These are phyloP conservation scores for Opeltia flavorubescens DNA, from an alignment of 495 filamentous ascomycete species.

Conservation along the genomic window DNA sequence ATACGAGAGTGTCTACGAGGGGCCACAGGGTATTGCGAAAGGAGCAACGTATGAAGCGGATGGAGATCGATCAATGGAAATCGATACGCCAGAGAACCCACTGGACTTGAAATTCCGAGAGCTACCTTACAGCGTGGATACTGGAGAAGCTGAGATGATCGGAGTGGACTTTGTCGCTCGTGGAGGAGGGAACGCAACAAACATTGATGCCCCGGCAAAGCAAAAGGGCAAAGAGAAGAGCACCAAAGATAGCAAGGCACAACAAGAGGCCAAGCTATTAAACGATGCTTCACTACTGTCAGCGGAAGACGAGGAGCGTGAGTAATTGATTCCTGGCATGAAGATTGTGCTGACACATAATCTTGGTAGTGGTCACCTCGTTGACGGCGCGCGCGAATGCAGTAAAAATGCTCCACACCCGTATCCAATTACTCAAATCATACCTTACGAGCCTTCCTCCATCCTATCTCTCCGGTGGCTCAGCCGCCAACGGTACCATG, in stretches of 20 bases:
- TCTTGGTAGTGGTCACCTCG: conserved; percentile 40
- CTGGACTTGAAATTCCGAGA: conserved; percentile 63
- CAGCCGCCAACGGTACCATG: conserved; percentile 23
- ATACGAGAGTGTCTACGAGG: conserved; percentile 74
- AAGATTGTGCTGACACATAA: conserved; percentile 8
- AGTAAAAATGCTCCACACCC: conserved; percentile 75
- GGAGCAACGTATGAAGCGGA: conserved; percentile 32
- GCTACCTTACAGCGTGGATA: conserved; percentile 77
- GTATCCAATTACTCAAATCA: conserved; percentile 64
- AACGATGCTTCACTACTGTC: conserved; percentile 42
- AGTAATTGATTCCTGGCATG: conserved; percentile 8
- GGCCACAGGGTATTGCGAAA: conserved; percentile 25
- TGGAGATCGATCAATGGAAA: conserved; percentile 57
- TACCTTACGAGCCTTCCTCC: conserved; percentile 66
- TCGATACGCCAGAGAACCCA: conserved; percentile 44
- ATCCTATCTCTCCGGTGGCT: conserved; percentile 32
- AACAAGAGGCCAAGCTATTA: conserved; percentile 22
- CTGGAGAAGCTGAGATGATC: conserved; percentile 95
- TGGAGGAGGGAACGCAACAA: conserved; percentile 63
- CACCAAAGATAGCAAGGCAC: conserved; percentile 25
- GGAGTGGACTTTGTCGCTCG: conserved; percentile 80
- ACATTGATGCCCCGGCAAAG: conserved; percentile 27
- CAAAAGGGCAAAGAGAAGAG: conserved; percentile 11
- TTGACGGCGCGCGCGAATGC: conserved; percentile 84
- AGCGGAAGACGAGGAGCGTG: conserved; percentile 65